These are phyloP conservation scores for Macrolepiota fuliginosa DNA, from an alignment of 768 basidiomycete species.

Conservation along the genomic window DNA sequence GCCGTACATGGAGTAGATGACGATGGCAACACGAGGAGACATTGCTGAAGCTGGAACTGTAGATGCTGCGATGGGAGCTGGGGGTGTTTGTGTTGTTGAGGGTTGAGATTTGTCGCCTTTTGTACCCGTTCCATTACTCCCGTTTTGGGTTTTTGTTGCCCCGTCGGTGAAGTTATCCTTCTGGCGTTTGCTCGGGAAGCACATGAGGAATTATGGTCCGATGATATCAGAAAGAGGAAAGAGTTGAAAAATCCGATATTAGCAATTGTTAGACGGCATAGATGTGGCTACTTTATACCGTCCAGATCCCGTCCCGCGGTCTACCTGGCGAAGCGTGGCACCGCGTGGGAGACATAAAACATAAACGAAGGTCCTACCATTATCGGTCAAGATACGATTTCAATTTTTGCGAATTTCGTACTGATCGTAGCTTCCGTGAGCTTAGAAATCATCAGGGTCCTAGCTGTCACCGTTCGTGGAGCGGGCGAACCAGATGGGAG, in stretches of 20 bases:
- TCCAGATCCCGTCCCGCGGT: background rate
- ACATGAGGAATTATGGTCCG: conserved; percentile 21
- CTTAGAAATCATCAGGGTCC: conserved; percentile 2
- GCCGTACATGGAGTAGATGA: conserved; percentile 75
- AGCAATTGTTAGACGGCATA: background rate
- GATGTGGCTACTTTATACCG: conserved; percentile 2
- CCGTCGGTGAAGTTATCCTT: conserved; percentile 28
- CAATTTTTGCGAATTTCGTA: background rate
- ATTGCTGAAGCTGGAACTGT: conserved; percentile 1
- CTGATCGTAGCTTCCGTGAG: background rate
- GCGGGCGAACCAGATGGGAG: background rate
- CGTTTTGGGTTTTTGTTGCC: conserved; percentile 14
- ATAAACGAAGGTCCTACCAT: background rate
- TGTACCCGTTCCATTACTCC: conserved; percentile 23
- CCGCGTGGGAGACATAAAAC: background rate
- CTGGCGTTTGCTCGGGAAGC: conserved; percentile 31
- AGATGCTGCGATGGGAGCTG: conserved; percentile 9
- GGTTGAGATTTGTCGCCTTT: conserved; percentile 20
- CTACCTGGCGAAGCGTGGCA: background rate
- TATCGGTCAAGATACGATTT: background rate
- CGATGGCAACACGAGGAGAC: conserved; percentile 59
- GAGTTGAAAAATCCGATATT: conserved; percentile 1
- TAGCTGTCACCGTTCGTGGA: background rate
- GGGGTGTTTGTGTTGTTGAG: background rate
- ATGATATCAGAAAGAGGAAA: conserved; percentile 6